A percentile compares a stretch with the other conserved stretches of the same genome.
These are phyloP conservation scores for Talaromyces trachyspermus DNA, from an alignment of 495 filamentous ascomycete species.

Conservation along the genomic window DNA sequence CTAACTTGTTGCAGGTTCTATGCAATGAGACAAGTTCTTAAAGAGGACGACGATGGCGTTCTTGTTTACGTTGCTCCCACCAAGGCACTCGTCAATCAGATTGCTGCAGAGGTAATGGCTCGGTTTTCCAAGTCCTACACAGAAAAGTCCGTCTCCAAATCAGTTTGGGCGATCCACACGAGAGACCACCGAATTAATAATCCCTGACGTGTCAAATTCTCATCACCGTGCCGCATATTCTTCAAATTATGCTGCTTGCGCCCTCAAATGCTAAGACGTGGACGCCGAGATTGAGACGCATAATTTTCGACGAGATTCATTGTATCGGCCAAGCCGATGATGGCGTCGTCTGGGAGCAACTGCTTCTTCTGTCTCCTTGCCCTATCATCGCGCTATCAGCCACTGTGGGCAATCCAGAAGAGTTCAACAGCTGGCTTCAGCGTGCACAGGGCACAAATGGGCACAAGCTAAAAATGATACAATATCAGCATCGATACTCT, in stretches of 20 bases:
- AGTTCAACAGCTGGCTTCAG: slow-evolving; percentile 61
- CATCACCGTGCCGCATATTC: slow-evolving; percentile 68
- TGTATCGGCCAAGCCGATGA: slow-evolving; percentile 72
- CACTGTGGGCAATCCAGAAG: slow-evolving; percentile 67
- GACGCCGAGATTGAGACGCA: slow-evolving; percentile 57
- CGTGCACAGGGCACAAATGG: slow-evolving; percentile 50
- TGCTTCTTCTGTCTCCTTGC: slow-evolving; percentile 65
- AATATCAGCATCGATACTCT: slow-evolving; percentile 60
- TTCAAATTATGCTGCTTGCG: slow-evolving; percentile 70
- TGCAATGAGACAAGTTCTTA: slow-evolving; percentile 68
- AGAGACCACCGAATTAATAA: slow-evolving; percentile 66
- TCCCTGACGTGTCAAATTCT: slow-evolving; percentile 63
- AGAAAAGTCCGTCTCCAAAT: slow-evolving; percentile 44
- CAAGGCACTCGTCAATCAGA: slow-evolving; percentile 78
- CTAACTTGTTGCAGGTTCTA: slow-evolving; percentile 45
- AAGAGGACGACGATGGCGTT: slow-evolving; percentile 57
- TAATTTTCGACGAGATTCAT: slow-evolving; percentile 84
- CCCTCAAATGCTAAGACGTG: slow-evolving; percentile 61
- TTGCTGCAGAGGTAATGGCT: slow-evolving; percentile 64
- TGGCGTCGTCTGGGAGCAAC: slow-evolving; percentile 74
- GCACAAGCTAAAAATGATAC: slow-evolving; percentile 54
- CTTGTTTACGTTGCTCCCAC: slow-evolving; percentile 76
- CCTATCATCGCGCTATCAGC: slow-evolving; percentile 76
- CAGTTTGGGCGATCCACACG: slow-evolving; percentile 75
- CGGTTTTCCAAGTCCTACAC: slow-evolving; percentile 58